Evolutionary conservation across 164 flowering plant species (phyloP).

Genomic region (Chimonanthus praecox): DNA sequence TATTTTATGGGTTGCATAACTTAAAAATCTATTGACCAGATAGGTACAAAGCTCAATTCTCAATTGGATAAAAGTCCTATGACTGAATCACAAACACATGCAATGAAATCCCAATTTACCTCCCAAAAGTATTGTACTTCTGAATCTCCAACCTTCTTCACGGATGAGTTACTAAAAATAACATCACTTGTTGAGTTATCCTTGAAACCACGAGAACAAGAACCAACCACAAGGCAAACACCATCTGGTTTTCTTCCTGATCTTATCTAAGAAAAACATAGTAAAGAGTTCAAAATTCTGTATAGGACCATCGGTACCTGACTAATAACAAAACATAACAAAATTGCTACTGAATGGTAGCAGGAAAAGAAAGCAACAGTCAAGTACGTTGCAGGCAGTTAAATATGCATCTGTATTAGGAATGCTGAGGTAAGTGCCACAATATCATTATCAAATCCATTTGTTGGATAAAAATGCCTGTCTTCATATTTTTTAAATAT

Average conservation of each 20-base stretch:
- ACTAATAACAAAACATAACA: background rate
- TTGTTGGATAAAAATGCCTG: background rate
- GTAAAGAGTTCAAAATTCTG: background rate
- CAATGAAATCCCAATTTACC: constrained; percentile 33
- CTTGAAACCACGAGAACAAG: constrained; percentile 80
- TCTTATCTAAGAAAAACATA: constrained; percentile 54
- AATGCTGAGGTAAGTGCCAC: background rate
- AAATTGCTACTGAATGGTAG: background rate
- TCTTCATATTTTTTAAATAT: too few relatives aligned
- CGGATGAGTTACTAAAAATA: constrained; percentile 67
- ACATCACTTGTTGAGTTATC: constrained; percentile 77
- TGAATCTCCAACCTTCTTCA: constrained; percentile 56
- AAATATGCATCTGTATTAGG: background rate
- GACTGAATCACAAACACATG: background rate
- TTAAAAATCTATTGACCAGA: background rate
- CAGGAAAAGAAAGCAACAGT: background rate
- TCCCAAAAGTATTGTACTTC: constrained; percentile 87
- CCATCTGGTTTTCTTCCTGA: constrained; percentile 89
- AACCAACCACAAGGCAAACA: constrained; percentile 89
- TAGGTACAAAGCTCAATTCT: background rate
- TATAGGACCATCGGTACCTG: background rate
- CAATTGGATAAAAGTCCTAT: background rate
- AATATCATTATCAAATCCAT: background rate
- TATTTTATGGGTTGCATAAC: too few relatives aligned
- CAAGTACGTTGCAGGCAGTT: background rate